These are phyloP conservation scores for Candida pseudofarinosa DNA, from an alignment of 805 yeast species.

Conservation along the genomic window DNA sequence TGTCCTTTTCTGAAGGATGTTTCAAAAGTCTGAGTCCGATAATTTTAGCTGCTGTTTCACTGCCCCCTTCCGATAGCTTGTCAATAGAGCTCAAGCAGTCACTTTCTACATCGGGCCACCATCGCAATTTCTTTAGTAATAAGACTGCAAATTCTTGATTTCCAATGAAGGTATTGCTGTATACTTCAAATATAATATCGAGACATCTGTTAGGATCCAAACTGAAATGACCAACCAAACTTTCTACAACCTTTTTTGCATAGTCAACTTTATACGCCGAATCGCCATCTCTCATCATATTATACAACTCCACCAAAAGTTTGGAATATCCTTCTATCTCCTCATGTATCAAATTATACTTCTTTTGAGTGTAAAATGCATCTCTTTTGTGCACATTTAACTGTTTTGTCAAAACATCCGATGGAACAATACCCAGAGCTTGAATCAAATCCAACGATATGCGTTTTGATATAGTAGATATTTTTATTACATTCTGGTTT, in stretches of 20 bases:
- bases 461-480: conserved; percentile 27
- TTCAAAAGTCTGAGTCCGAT: conserved; percentile 44
- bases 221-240: conserved; percentile 67
- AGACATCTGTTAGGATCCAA: conserved; percentile 71
- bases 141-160: conserved; percentile 45
- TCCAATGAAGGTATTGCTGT: conserved; percentile 39
- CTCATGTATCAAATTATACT: conserved; percentile 68
- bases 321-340: conserved; percentile 76
- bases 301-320: conserved; percentile 46
- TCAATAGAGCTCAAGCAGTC: conserved; percentile 28
- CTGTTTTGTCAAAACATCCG: conserved; percentile 30
- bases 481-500: conserved; percentile 22
- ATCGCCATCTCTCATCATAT: conserved; percentile 35
- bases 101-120: conserved; percentile 57
- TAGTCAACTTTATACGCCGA: conserved; percentile 38
- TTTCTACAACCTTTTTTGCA: conserved; percentile 46
- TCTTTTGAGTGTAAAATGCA: conserved; percentile 46
- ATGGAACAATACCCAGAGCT: conserved; percentile 27
- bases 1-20: conserved; percentile 24
- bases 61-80: conserved; percentile 48
- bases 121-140: conserved; percentile 51
- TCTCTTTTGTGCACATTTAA: conserved; percentile 36
- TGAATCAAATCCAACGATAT: conserved; percentile 26
- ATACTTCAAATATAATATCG: conserved; percentile 56
- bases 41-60: conserved; percentile 49